Base-by-base conservation (phyloP, 371 early-diverging fungal species). In the Haplosporangium sp. region DNA sequence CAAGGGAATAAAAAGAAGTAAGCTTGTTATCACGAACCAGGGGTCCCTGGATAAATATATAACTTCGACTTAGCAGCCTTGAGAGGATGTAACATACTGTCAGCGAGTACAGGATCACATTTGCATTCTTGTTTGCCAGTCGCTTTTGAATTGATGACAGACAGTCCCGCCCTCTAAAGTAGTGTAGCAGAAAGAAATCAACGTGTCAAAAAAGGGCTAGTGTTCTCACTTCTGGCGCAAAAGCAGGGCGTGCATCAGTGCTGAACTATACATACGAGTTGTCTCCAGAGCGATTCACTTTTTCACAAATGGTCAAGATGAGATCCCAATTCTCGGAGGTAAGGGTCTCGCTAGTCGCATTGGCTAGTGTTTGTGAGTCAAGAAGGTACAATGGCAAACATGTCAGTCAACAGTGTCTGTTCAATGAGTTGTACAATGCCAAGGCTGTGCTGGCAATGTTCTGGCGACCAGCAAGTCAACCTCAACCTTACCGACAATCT, bases 301-400 rank as follows among this genome's bases (percentile, higher is more conserved):
- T 87, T 73, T 98, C 98, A 79, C 96, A 95, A 36, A 98, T 93
- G 59, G 89, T 87, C 54, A 95, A 89, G 65, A 95, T 94, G 37
- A 92, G 84, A 55, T 91, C 91, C 98, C 98, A 98, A 84, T 98
- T 94, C 83, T 98, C 98, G 42, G 89, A 85, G 1, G 96, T 95
- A 73, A 96, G 89, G 52, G 89, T 93, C 77, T 97, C 97, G 81
- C 91, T 90, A 6, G 98, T 97, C 13, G 98, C 98, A 63, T 89
- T 85, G 64, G 83, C 93, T 93, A 72, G 16, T 43, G 14, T 5
- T 48, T 51, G 10, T 29, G 51, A 46, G 40, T 47, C 47, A 45
- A 36, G 21, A 52, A 37, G 11, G 18, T 20, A 29, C 29, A 29
- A 29, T 29, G 29, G 29, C 4, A 29, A 29, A 29, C 29, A 29